These are phyloP conservation scores for Phlyctochytrium bullatum DNA, from an alignment of 192 early-diverging fungal species.

Conservation along the genomic window DNA sequence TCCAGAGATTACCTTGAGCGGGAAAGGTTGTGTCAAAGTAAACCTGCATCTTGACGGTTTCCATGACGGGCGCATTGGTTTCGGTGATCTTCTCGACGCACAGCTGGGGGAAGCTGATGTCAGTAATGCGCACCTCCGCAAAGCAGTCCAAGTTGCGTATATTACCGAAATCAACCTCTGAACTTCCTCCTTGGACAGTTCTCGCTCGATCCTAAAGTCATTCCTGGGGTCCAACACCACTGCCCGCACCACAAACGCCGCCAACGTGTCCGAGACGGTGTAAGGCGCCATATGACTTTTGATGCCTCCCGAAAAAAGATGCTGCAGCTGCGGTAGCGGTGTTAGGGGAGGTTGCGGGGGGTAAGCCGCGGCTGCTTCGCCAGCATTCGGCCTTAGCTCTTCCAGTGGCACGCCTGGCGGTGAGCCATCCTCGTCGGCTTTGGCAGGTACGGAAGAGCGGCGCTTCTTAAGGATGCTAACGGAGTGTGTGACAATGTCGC, in stretches of 20 bases:
- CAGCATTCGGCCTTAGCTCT: neutral
- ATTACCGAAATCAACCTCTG: conserved; percentile 50
- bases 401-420: neutral
- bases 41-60: conserved; percentile 60
- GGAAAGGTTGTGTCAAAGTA: conserved; percentile 66
- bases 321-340: conserved; percentile 21
- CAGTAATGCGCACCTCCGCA: neutral
- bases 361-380: neutral
- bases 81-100: conserved; percentile 47
- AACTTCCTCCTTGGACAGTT: conserved; percentile 52
- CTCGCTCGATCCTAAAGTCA: conserved; percentile 49
- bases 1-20: conserved; percentile 45
- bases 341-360: conserved; percentile 13
- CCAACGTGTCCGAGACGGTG: conserved; percentile 55
- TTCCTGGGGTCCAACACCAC: conserved; percentile 56
- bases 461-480: conserved; percentile 38
- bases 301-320: conserved; percentile 30
- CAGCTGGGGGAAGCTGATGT: conserved; percentile 24
- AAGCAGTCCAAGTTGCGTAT: neutral
- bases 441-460: conserved; percentile 1
- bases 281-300: conserved; percentile 26
- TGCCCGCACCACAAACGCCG: conserved; percentile 58
- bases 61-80: conserved; percentile 35
- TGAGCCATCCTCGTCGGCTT: too few relatives aligned
- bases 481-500: conserved; percentile 47